Base-by-base conservation (phyloP, 495 filamentous ascomycete species). In the Lichina pygmaea region DNA sequence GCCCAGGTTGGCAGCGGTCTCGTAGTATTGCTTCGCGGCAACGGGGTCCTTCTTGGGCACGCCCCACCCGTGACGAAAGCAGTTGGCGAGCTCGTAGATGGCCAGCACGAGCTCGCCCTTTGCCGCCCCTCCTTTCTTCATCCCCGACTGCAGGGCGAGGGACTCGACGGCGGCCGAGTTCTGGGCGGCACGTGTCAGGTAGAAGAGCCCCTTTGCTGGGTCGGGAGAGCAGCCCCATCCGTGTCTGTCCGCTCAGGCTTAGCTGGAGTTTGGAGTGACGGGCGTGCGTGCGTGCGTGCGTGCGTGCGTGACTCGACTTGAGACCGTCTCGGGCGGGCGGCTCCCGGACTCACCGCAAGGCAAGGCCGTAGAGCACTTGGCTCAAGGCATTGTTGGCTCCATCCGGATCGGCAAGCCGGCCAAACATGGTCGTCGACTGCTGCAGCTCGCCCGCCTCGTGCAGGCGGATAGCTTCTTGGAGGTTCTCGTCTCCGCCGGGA, bases 91-190 rank as follows among this genome's bases (percentile, higher is more conserved):
- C 51, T 99, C 89, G 57, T 85, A 95, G 46, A 99, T 93, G 11
- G 89, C 89, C 33, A 95, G 76, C n/a, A 93, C 79, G 44, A 99
- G 72, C 62, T 99, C 91, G 39, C 89, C 86, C 61, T 99, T 99
- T 34, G 86, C 89, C 33, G 79, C 73, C 45, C 91, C 89, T 40
- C 89, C 89, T 58, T 86, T 91, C 63, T 85, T 89, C 58, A 85
- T 68, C 6, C 86, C 85, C 12, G 86, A 77, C 47, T 72, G 61
- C 17, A 95, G 71, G 8, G 89, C 89, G 48, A 79, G 65, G 10
- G 77, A 67, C 60, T 97, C 91, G 44, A 95, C 68, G 24, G 71
- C 68, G 17, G 86, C 89, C 31, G 82, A 81, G 60, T 93, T 93
- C 41, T 77, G 77, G n/a, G 89, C 89, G 42, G 89, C 89, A 39